These are phyloP conservation scores for Lachnellula hyalina DNA, from an alignment of 2,329 filamentous ascomycete species.

Conservation along the genomic window DNA sequence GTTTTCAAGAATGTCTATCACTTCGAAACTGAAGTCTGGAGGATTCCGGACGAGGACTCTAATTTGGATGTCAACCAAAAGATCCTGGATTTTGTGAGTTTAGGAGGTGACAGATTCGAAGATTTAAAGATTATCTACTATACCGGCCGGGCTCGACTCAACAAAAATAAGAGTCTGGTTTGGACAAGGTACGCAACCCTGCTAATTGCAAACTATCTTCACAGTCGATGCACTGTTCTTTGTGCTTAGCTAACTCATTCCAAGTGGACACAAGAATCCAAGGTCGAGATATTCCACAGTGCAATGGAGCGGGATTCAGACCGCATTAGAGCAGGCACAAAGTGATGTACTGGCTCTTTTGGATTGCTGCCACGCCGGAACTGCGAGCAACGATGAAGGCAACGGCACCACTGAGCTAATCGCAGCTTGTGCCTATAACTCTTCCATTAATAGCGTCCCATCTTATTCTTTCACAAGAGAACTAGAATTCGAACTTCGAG, in stretches of 20 bases:
- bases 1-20: constrained; percentile 20
- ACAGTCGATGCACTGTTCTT: not conserved
- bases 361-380: constrained; percentile 15
- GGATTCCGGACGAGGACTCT: constrained; percentile 14
- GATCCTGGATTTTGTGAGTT: constrained; percentile 13
- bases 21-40: constrained; percentile 20
- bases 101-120: constrained; percentile 13
- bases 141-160: constrained; percentile 13
- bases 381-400: constrained; percentile 3
- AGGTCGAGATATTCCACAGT: constrained; percentile 8
- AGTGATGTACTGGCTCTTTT: constrained; percentile 18
- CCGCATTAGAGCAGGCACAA: constrained; percentile 11
- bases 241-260: not conserved
- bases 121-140: constrained; percentile 24
- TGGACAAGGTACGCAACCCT: constrained; percentile 16
- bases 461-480: constrained; percentile 12
- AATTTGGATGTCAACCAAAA: constrained; percentile 10
- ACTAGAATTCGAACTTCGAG: constrained; percentile 15
- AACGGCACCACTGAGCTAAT: constrained; percentile 20
- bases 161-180: constrained; percentile 8
- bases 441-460: not conserved
- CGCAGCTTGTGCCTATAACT: constrained; percentile 12
- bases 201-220: not conserved
- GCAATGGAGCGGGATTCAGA: constrained; percentile 18
- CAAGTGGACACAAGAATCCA: constrained; percentile 4